phyloP scores from a whole-genome alignment of 2,329 filamentous ascomycete species.

The Fusarium torreyae region DNA sequence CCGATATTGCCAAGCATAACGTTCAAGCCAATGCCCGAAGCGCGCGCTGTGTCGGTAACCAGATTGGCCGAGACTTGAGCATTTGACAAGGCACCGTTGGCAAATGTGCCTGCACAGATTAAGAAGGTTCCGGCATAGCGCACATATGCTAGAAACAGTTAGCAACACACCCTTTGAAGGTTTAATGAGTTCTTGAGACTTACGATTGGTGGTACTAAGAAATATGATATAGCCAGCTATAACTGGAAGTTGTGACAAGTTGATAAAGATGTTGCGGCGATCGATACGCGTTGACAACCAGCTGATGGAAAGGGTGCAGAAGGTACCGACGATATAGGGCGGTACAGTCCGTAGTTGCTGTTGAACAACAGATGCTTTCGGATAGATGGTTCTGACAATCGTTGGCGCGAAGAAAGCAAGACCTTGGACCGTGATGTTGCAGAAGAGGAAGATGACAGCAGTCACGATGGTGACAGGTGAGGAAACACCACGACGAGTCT shows the following conservation, averaged over 20 bases:
- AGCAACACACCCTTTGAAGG: background rate
- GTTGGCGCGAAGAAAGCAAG: slow-evolving; percentile 76
- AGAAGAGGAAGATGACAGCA: slow-evolving; percentile 70
- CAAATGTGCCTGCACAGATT: slow-evolving; percentile 34
- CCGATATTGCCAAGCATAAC: slow-evolving; percentile 62
- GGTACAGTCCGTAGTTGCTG: slow-evolving; percentile 70
- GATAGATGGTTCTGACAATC: slow-evolving; percentile 75
- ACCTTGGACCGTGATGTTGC: slow-evolving; percentile 77
- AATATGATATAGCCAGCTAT: slow-evolving; percentile 77
- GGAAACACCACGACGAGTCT: slow-evolving; percentile 19
- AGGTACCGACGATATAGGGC: slow-evolving; percentile 65
- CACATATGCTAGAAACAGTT: slow-evolving; percentile 50
- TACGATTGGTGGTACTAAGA: slow-evolving; percentile 62
- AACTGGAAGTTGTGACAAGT: slow-evolving; percentile 67
- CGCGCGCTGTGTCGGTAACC: slow-evolving; percentile 37
- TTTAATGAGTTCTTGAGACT: accelerated
- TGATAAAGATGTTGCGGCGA: slow-evolving; percentile 69
- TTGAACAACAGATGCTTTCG: slow-evolving; percentile 64
- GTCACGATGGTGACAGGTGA: slow-evolving; percentile 67
- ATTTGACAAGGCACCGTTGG: slow-evolving; percentile 61
- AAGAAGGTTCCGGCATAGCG: slow-evolving; percentile 76
- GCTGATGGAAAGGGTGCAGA: slow-evolving; percentile 61
- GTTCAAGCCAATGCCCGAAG: slow-evolving; percentile 41
- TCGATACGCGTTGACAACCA: slow-evolving; percentile 63
- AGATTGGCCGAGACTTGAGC: slow-evolving; percentile 35